Evolutionary conservation across 257 asterid genomes (phyloP), one percentile per base, ranked within the genome.

Genomic region (Lithospermum erythrorhizon): DNA sequence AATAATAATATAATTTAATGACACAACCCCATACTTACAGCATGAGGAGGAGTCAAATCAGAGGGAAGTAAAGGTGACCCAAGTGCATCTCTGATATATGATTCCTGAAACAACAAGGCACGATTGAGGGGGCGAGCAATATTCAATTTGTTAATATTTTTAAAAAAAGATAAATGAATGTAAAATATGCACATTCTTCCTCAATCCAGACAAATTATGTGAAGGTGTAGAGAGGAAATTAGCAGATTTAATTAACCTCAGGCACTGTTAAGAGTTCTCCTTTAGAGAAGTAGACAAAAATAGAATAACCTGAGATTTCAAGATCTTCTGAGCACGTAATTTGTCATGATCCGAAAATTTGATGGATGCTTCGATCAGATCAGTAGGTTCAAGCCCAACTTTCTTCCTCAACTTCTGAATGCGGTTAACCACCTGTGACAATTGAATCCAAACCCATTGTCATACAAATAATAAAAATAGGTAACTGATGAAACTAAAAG

Each of bases 301-400:
- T 5, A 17, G 21, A 59, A 37, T 32, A 59, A 78, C 83, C 78
- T 72, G 83, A 19, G 96, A 80, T 51, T 72, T 76, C 22, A 89
- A 61, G 53, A 89, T 82, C 58, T 79, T 80, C 27, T 53, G 69
- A 51, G 75, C 67, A 16, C 17, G 32, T 16, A 66, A 74, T 61
- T 73, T 66, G 58, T 83, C 87, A 25, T 72, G 65, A 60, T 93
- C 96, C 67, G 85, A 68, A n/a, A 97, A 80, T 59, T 83, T 83
- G 63, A 81, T 84, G 75, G 69, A 93, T 37, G 84, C 96, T 72
- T 89, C 96, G 55, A 93, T 95, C 66, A 47, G 49, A 56, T 93
- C 97, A n/a, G n/a, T 84, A 54, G 97, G 99, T 68, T 93, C 97
- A 41, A 93, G 99, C 9, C 84, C 91, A 25, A 87, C 83, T 80